Evolutionary conservation across 441 rosid species (phyloP).

Genomic region (Eutrema salsugineum): DNA sequence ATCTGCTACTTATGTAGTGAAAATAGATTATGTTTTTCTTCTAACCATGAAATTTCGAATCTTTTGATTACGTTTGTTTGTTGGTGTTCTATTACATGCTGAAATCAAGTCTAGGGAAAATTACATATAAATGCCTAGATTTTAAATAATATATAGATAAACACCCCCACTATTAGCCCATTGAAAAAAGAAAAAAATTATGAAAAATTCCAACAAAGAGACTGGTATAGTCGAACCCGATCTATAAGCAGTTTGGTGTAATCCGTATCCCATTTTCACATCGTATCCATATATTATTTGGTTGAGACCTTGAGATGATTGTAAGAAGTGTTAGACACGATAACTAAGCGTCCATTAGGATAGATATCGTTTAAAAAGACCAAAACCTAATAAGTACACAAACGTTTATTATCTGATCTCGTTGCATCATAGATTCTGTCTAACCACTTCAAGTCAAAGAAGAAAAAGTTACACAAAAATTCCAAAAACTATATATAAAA

Average conservation of each 20-base stretch:
- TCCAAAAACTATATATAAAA: background rate
- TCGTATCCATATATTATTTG: background rate
- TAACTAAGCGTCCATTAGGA: background rate
- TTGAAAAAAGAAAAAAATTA: too few species aligned
- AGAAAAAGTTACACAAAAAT: background rate
- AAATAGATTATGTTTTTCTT: background rate
- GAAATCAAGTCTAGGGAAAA: too few species aligned
- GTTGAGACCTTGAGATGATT: background rate
- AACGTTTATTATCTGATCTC: background rate
- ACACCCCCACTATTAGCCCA: too few species aligned
- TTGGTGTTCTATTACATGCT: too few species aligned
- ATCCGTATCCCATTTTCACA: background rate
- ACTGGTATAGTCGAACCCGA: too few species aligned
- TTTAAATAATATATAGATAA: too few species aligned
- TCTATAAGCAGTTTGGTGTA: too few species aligned
- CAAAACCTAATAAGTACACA: background rate
- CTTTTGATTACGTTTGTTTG: background rate
- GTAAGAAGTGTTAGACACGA: background rate
- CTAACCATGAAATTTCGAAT: background rate
- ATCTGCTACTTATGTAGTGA: background rate
- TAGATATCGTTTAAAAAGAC: background rate
- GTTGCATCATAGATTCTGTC: background rate
- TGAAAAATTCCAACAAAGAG: too few species aligned
- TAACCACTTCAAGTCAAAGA: background rate
- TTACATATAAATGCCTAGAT: too few species aligned